Conservation (phyloP, 345 rosid genomes). For the Excoecaria cochinchinensis region DNA sequence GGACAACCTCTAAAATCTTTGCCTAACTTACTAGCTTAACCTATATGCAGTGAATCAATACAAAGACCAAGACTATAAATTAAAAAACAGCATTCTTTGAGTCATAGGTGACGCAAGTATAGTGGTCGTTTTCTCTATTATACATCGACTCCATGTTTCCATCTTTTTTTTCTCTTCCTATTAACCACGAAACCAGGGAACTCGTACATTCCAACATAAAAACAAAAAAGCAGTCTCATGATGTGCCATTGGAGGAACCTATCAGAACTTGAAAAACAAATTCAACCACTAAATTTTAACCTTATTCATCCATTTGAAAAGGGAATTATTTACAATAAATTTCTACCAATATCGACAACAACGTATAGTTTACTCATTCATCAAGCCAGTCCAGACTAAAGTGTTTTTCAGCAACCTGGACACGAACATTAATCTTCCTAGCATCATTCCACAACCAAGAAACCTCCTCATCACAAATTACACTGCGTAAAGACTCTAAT, state of each 20-base stretch:
- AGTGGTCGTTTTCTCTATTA: too few relatives aligned
- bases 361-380: constrained; percentile 32
- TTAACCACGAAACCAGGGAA: background rate
- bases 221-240: background rate
- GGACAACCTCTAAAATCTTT: too few relatives aligned
- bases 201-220: background rate
- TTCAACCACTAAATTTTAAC: background rate
- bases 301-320: background rate
- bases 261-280: background rate
- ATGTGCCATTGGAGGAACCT: background rate
- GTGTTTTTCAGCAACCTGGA: constrained; percentile 64
- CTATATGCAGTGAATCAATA: too few relatives aligned
- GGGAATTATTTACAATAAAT: constrained; percentile 14
- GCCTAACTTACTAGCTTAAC: too few relatives aligned
- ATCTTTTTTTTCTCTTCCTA: background rate
- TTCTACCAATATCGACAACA: background rate
- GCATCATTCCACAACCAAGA: constrained; percentile 57
- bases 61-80: too few relatives aligned
- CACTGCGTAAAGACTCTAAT: constrained; percentile 51
- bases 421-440: constrained; percentile 41
- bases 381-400: constrained; percentile 71
- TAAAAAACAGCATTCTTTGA: too few relatives aligned
- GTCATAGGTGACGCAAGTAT: too few relatives aligned
- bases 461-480: constrained; percentile 71
- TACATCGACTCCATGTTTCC: too few relatives aligned